Percentiles rank a stretch among this genome's conserved stretches.
Conservation (phyloP, 306 rosid genomes). For the Biancaea sappan region DNA sequence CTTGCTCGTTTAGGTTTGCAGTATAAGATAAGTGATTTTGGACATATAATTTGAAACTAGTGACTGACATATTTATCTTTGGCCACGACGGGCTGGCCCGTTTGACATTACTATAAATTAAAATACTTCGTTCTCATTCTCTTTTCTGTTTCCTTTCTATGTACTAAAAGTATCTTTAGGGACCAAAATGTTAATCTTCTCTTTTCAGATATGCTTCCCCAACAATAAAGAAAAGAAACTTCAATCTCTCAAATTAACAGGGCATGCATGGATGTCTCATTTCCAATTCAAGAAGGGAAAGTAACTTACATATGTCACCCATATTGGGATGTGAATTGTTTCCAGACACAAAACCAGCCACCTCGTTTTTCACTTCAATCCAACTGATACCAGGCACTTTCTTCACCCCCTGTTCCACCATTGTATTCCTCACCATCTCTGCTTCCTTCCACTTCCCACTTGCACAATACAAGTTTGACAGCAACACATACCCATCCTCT, state of each 20-base stretch:
- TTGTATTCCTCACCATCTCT: conserved; percentile 66
- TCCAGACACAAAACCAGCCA: conserved; percentile 72
- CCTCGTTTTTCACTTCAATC: conserved; percentile 70
- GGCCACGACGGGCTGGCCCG: no score
- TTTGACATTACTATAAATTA: no score
- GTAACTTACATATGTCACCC: conserved; percentile 37
- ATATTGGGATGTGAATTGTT: conserved; percentile 46
- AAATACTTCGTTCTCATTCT: no score
- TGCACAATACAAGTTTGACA: conserved; percentile 73
- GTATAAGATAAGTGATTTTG: no score
- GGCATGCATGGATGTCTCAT: conserved; percentile 54
- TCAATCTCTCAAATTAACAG: conserved; percentile 2
- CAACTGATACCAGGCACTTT: conserved; percentile 88
- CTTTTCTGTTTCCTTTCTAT: no score
- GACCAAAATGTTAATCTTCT: no score
- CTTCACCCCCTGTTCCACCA: conserved; percentile 73
- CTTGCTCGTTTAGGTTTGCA: no score
- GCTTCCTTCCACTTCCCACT: conserved; percentile 83
- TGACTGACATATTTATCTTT: no score
- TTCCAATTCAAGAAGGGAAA: conserved; percentile 60
- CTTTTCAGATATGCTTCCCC: not conserved
- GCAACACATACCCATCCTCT: conserved; percentile 63
- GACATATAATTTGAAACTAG: no score
- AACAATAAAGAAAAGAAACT: not conserved
- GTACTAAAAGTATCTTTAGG: no score